Base-by-base conservation (phyloP, 805 yeast genomes). In the Nakazawaea ambrosiae region DNA sequence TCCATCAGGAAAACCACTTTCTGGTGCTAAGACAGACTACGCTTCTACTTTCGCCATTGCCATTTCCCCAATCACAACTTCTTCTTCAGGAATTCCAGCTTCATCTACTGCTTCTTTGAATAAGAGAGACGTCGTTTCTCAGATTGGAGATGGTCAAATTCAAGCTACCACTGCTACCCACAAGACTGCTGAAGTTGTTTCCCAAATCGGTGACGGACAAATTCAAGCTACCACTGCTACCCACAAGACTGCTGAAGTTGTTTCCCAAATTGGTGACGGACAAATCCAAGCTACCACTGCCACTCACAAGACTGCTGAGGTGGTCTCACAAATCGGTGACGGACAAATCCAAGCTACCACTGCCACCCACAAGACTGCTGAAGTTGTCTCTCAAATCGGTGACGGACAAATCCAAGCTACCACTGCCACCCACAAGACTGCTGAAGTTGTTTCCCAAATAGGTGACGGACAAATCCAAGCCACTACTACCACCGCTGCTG, bases 21-120 rank as follows among this genome's bases (percentile, higher is more conserved):
- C 68, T 9, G 75, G 73, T 49, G 84, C 78, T 33, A 48, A 68
- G 30, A 75, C 84, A 27, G 73, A 71, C 45, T 76, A 72, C 63
- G 41, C 70, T 16, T 55, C 65, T 29, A 51, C 69, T 25, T 82
- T 82, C 49, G 90, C 89, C 60, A 79, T 82, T 49, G 82, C 81
- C 36, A 75, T 81, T 40, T 65, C 68, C 37, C 71, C 80, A 31
- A 48, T 75, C 29, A 46, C 72, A 32, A 19, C 16, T 20, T 9
- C 33, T 18, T 23, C 41, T 3, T 32, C 40, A 16, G 29, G 34
- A 14, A 31, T 20, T 22, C 20, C 55, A 22, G 33, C 63, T 28
- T 36, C 48, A 32, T 42, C 61, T 22, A 40, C 60, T 25, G 29
- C 22, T 60, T 36, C 36, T 51, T 27, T 35, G 49, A 20, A 45